Evolutionary conservation across 345 rosid species (phyloP), one percentile per base, ranked within the genome.

Genomic region (Laguncularia racemosa): DNA sequence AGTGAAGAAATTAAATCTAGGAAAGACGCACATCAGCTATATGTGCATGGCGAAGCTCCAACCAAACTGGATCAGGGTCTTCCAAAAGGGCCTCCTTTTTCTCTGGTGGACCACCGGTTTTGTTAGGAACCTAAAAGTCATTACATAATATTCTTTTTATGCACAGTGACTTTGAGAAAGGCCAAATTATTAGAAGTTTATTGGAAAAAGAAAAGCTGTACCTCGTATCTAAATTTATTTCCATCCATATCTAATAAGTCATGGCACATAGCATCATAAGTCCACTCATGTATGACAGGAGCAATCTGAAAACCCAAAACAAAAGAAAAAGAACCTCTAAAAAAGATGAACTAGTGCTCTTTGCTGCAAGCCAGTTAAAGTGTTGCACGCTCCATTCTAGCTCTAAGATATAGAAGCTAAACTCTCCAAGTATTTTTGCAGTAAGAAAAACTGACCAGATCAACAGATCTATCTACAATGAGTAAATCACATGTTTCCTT

Each of bases 201-300:
- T 18, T 21, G 46, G 18, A 20, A 15, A 19, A 60, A 38, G 28
- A 62, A 46, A 28, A 23, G 18, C 44, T 44, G 28, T 72, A 83
- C 98, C 98, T 92, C 89, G 21, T 83, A 60, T 33, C 69, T 70
- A 65, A 77, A 86, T 69, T 89, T 86, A 58, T 86, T 92, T 61
- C 96, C 95, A 6, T 92, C 95, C 93, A 89, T 86, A 50, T 84
- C 78, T 62, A 89, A 85, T 78, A 92, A 78, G 70, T 92, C 98
- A 47, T 89, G 96, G 86, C 96, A 86, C 95, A 92, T 88, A 26
- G 96, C 95, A 73, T 92, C 98, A 63, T 92, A 92, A 47, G 98
- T 92, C 98, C 96, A 92, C 73, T 92, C 96, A 48, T 92, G 98
- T 62, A 92, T 88, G 60, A 89, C 81, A 51, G 98, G 98, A 65